Conservation (phyloP, 2,329 filamentous ascomycete genomes). For the Penicillium glabrum region DNA sequence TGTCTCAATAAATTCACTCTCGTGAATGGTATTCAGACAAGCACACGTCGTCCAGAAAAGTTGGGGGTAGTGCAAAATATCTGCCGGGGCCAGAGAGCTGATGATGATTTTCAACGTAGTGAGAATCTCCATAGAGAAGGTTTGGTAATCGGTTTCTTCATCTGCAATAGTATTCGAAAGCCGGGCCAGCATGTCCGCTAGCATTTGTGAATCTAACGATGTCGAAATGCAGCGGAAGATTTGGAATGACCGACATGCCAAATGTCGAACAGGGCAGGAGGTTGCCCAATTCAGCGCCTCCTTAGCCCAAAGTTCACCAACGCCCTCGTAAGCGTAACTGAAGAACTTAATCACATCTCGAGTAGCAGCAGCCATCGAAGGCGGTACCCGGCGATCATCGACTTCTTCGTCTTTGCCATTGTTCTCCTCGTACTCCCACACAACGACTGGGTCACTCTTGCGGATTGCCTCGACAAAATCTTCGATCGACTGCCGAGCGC, state of each 20-base stretch:
- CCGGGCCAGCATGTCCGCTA: constrained; percentile 93
- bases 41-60: constrained; percentile 98
- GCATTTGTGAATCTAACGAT: constrained; percentile 86
- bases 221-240: constrained; percentile 93
- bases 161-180: constrained; percentile 97
- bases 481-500: constrained; percentile 75
- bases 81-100: constrained; percentile 73
- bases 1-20: constrained; percentile 89
- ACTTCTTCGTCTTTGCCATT: constrained; percentile 74
- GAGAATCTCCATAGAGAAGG: constrained; percentile 96
- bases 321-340: constrained; percentile 75
- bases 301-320: constrained; percentile 89
- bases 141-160: constrained; percentile 89
- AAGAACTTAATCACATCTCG: constrained; percentile 82
- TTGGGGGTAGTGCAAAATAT: constrained; percentile 86
- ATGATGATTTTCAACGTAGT: constrained; percentile 93
- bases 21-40: constrained; percentile 94
- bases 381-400: constrained; percentile 75
- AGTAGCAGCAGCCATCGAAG: constrained; percentile 83
- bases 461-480: constrained; percentile 85
- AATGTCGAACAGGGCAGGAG: constrained; percentile 88
- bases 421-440: constrained; percentile 93
- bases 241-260: constrained; percentile 96
- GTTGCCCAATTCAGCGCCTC: constrained; percentile 93
- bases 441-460: constrained; percentile 76